Base-by-base conservation (phyloP, 1,284 basidiomycete species). In the Microbotryum violaceum region DNA sequence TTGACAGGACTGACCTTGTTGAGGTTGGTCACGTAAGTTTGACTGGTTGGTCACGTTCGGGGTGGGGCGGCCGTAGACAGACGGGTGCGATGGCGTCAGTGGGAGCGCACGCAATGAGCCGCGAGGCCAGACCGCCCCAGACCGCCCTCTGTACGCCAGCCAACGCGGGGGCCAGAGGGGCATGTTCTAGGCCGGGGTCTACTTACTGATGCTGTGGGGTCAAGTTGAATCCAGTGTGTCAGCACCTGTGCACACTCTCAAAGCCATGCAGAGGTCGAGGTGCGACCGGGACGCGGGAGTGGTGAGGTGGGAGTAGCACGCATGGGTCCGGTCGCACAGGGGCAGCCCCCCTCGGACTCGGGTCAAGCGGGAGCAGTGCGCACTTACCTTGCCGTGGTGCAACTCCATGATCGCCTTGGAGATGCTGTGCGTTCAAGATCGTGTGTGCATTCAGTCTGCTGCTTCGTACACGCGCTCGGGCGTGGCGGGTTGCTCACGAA, bases 1-100 rank as follows among this genome's bases (percentile, higher is more conserved):
- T 6, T 9, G 12, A 18, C 0, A 18, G 6, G 23, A 7, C 55
- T 45, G 7, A 59, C 64, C 61, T 63, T 60, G 60, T 64, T 66
- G 56, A 66, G 60, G 64, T 64, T 64, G 56, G 64, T 58, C 50
- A 68, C 60, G 47, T 68, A 65, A 23, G 64, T 62, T 21, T 27
- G 37, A 23, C 45, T n/a, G 47, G 6, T 12, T 18, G 31, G 10
- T 25, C 23, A 31, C 21, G 16, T 18, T 20, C 29, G n/a, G 18
- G 20, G 18, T 48, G 14, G 98, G 94, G 81, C 92, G 94, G 71
- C 84, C 84, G 81, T 98, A 93, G 78, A 98, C 94, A 65, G 97
- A 82, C 63, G 70, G 71, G 56, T 57, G 82, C 85, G 90, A 92
- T 92, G 71, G 91, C 93, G 76, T 91, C 83, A 47, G 45, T 9